Conservation (phyloP, 495 filamentous ascomycete genomes). For the Penicillium verhagenii region DNA sequence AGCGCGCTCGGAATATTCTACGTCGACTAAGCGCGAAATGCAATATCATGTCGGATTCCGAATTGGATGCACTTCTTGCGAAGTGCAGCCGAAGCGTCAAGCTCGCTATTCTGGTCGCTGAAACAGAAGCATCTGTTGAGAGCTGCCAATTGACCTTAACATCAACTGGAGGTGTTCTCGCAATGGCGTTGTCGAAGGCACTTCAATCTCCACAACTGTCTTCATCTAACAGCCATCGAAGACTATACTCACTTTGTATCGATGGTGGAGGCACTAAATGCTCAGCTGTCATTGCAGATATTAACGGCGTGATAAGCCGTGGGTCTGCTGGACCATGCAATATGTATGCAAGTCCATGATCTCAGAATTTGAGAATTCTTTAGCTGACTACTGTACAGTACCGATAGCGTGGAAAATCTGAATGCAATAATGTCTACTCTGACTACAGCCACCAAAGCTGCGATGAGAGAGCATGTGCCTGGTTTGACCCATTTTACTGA, state of each 20-base stretch:
- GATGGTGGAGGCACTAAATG: constrained; percentile 42
- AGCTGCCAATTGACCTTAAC: constrained; percentile 17
- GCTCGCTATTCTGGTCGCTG: constrained; percentile 32
- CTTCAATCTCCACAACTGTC: not conserved
- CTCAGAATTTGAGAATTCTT: not conserved
- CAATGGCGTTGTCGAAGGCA: constrained; percentile 19
- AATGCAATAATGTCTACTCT: constrained; percentile 14
- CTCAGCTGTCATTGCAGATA: constrained; percentile 27
- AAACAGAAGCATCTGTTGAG: constrained; percentile 22
- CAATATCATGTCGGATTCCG: constrained; percentile 15
- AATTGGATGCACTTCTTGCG: constrained; percentile 27
- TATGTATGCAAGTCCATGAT: constrained; percentile 18
- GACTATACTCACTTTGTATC: constrained; percentile 31
- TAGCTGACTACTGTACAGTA: constrained; percentile 7
- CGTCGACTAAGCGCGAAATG: constrained; percentile 26
- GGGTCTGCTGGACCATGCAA: constrained; percentile 37
- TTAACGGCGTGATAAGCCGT: constrained; percentile 10
- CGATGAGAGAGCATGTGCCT: constrained; percentile 8
- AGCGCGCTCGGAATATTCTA: constrained; percentile 37
- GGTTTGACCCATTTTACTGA: not conserved
- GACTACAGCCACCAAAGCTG: constrained; percentile 11
- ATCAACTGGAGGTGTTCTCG: constrained; percentile 27
- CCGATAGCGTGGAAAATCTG: constrained; percentile 14
- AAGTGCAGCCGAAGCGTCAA: constrained; percentile 33
- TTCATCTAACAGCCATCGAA: not conserved